Evolutionary conservation across 2,329 filamentous ascomycete genomes (phyloP), one percentile per base, ranked within the genome.

Genomic region (Penicillium sp.): DNA sequence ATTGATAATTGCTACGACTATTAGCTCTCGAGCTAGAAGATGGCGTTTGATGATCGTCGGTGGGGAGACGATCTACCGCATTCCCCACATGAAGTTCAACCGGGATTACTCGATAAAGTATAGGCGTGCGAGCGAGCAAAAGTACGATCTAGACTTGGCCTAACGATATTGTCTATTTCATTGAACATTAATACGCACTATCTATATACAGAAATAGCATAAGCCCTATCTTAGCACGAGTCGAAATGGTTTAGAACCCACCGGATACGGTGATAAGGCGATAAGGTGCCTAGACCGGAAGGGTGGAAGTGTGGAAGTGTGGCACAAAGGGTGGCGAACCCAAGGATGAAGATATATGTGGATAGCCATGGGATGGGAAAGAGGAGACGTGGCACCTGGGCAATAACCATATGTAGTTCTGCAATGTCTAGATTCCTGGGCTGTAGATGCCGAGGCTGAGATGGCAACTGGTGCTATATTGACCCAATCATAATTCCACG

Each of bases 221-320:
- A n/a, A n/a, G n/a, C n/a, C n/a, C n/a, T n/a, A n/a, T n/a, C n/a
- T n/a, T n/a, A n/a, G 18, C 18, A 20, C 18, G n/a, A n/a, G n/a
- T 20, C 18, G 18, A 20, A 20, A 20, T 9, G 36, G 54, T 3
- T 24, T 44, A 49, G 39, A n/a, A 36, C 26, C 52, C 48, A 48
- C 52, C 54, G 54, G 13, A 23, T 24, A 24, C 24, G 20, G 14
- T n/a, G 16, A 16, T 24, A 24, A 37, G 20, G 14, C 29, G 16
- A 16, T 13, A 38, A 36, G 38, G 18, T 39, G 23, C 27, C 39
- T 36, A 41, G 44, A 42, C 35, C 39, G 20, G 35, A n/a, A n/a
- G n/a, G n/a, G n/a, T n/a, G n/a, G n/a, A n/a, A n/a, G n/a, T n/a
- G n/a, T n/a, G n/a, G 23, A 41, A 20, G 18, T 20, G 18, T 20